Conservation (phyloP, 225 moss, liverwort and hornwort genomes). For the Bryoerythrophyllum caledonicum region DNA sequence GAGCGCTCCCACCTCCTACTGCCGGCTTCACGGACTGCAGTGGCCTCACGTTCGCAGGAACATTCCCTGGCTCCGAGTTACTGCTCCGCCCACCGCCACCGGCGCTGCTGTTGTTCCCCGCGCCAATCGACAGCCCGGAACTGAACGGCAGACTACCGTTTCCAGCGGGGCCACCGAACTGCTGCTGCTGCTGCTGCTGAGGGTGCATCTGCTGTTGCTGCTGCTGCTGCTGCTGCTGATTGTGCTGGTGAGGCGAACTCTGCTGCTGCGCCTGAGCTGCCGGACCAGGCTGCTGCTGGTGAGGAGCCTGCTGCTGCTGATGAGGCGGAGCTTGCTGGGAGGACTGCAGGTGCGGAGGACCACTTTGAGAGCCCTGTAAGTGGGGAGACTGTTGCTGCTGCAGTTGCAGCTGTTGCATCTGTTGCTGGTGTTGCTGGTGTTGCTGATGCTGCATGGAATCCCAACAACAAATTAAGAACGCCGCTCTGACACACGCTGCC, state of each 20-base stretch:
- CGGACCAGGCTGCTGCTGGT: constrained; percentile 44
- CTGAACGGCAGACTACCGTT: constrained; percentile 36
- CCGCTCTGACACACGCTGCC: not conserved
- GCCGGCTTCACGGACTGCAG: constrained; percentile 39
- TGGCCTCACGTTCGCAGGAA: constrained; percentile 31
- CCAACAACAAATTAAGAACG: not conserved
- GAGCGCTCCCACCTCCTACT: constrained; percentile 22
- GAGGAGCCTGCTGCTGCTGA: constrained; percentile 26
- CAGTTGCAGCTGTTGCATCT: constrained; percentile 28
- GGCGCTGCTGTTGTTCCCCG: constrained; percentile 26
- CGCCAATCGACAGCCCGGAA: constrained; percentile 31
- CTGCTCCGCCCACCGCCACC: constrained; percentile 37
- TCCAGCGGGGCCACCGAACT: constrained; percentile 21
- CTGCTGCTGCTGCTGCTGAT: constrained; percentile 48
- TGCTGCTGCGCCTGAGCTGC: constrained; percentile 40
- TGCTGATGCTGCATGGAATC: constrained; percentile 27
- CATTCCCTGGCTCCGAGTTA: constrained; percentile 25
- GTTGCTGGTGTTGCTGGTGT: constrained; percentile 40
- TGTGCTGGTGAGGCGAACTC: constrained; percentile 16
- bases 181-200: constrained; percentile 22
- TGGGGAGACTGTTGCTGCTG: constrained; percentile 41
- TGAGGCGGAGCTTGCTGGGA: constrained; percentile 37
- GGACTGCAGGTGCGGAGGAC: constrained; percentile 44
- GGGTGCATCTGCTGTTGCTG: constrained; percentile 12
- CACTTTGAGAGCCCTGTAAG: constrained; percentile 32